Conservation (phyloP, 768 basidiomycete species). For the Termitomyces sp. region DNA sequence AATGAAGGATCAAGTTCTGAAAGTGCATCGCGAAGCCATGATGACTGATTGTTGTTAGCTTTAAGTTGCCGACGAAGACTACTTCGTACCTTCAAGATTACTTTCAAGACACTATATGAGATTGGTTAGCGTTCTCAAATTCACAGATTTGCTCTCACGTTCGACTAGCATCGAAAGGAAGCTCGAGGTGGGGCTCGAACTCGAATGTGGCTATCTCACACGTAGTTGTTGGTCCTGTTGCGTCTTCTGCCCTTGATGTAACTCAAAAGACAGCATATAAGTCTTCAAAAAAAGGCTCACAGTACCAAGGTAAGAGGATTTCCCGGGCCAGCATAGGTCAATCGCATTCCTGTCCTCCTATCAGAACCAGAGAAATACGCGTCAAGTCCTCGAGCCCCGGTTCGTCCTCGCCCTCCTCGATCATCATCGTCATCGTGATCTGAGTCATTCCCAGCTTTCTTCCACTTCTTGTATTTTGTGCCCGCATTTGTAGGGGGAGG, state of each 20-base stretch:
- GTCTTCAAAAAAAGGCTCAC: constrained; percentile 42
- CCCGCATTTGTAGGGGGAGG: constrained; percentile 31
- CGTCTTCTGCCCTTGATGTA: constrained; percentile 65
- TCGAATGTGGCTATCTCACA: constrained; percentile 88
- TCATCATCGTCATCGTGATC: constrained; percentile 41
- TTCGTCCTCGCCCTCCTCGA: constrained; percentile 34
- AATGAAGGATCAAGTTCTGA: constrained; percentile 89
- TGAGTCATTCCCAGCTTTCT: constrained; percentile 43
- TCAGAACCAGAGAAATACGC: constrained; percentile 55
- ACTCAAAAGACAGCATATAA: not conserved
- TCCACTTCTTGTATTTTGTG: constrained; percentile 49
- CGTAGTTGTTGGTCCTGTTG: constrained; percentile 77
- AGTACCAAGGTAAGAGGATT: constrained; percentile 76
- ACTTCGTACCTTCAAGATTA: constrained; percentile 74
- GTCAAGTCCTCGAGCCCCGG: constrained; percentile 43
- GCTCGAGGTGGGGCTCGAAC: constrained; percentile 76
- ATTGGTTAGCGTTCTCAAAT: not conserved
- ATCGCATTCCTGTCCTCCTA: constrained; percentile 80
- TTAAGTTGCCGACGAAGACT: not conserved
- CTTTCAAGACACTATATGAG: constrained; percentile 61
- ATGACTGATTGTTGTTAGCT: constrained; percentile 49
- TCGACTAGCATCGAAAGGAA: constrained; percentile 70
- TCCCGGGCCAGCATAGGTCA: constrained; percentile 79
- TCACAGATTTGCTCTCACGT: constrained; percentile 39
- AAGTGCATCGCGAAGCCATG: constrained; percentile 91